phyloP scores from a whole-genome alignment of 116 monocot species.

The Thalassia testudinum region DNA sequence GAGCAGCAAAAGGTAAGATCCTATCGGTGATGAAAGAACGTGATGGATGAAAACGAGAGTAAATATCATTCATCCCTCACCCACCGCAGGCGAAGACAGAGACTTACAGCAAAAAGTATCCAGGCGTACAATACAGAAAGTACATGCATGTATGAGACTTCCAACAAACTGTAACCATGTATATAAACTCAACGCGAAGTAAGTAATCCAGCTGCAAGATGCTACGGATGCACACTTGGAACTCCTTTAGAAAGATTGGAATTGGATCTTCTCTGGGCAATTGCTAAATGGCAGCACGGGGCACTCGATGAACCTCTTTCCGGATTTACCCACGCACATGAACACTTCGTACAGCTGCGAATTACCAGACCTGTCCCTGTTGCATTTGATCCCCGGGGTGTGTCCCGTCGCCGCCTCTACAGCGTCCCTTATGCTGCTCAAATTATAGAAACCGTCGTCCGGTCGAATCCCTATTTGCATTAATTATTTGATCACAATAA shows the following conservation, averaged over 20 bases:
- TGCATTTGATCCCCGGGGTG: conserved; percentile 50
- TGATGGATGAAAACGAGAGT: no score
- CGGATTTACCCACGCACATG: conserved; percentile 44
- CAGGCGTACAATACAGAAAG: no score
- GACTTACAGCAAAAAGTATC: no score
- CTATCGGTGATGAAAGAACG: no score
- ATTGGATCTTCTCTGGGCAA: conserved; percentile 27
- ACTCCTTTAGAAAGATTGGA: conserved; percentile 64
- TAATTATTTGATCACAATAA: background rate
- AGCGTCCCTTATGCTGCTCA: conserved; percentile 20
- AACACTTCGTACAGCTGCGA: conserved; percentile 49
- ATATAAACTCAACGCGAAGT: no score
- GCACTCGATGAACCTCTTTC: conserved; percentile 32
- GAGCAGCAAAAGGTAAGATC: no score
- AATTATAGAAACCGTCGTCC: conserved; percentile 27
- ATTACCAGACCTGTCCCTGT: conserved; percentile 33
- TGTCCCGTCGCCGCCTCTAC: conserved; percentile 18
- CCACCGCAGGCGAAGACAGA: no score
- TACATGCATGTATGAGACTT: no score
- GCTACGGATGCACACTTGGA: no score
- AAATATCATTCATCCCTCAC: no score
- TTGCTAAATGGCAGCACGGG: conserved; percentile 28
- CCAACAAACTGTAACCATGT: no score
- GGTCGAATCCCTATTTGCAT: conserved; percentile 27
- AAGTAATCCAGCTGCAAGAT: no score